Base-by-base conservation (phyloP, 2,329 filamentous ascomycete genomes). In the Mariannaea sp. region DNA sequence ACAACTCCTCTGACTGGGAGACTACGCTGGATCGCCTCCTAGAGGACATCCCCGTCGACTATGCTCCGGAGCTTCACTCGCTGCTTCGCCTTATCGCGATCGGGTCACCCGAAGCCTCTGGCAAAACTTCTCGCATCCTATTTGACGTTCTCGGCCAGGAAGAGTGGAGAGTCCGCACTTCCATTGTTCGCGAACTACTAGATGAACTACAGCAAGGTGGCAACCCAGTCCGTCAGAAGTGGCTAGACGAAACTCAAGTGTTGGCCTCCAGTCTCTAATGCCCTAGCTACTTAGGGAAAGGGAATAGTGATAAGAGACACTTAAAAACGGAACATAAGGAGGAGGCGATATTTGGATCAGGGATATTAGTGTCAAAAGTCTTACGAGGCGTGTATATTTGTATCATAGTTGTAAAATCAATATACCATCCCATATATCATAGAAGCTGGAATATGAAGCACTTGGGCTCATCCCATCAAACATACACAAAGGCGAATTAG, bases 141-240 rank as follows among this genome's bases (percentile, higher is more conserved):
- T 65, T 75, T 26, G 55, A 56, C 14, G 56, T 74, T n/a, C 53
- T 75, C 1, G 73, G 73, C 4, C 63, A 65, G 29, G 62, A 72
- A 1, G 73, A 75, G 55, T 73, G 71, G 71, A 54, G 43, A 7
- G 35, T 54, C 38, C 66, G 72, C 4, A 56, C 69, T 3, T 46
- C 43, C 6, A 42, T 62, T 17, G 64, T 72, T 3, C 58, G 55
- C 7, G 46, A 29, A 3, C 29, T 70, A 20, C 35, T 67, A 4
- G 30, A 54, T 10, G 58, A 68, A 19, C 30, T 64, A 22, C 55
- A 60, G 9, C 27, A 41, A 30, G 62, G 57, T 7, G 62, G 62
- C 1, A 14, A 54, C 12, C 39, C 38, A 8, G 14, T 58, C 16
- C 35, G 41, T 27, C 56, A 58, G 20, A 40, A 41, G 24, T 64